These are phyloP conservation scores for Excoecaria agallocha DNA, from an alignment of 345 rosid genomes.

Conservation along the genomic window DNA sequence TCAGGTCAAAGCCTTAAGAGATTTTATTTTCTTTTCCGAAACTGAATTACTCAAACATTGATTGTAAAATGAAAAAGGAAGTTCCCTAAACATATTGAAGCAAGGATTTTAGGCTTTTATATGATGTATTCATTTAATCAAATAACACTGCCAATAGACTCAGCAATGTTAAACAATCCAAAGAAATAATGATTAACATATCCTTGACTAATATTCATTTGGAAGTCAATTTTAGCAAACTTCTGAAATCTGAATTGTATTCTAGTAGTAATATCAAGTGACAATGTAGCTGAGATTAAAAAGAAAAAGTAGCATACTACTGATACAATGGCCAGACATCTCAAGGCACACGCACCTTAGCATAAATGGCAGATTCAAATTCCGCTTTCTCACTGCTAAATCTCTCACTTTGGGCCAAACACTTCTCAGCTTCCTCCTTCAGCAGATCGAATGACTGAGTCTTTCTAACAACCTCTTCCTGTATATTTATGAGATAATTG, in stretches of 20 bases:
- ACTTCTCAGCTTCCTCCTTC: conserved; percentile 77
- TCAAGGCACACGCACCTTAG: conserved; percentile 49
- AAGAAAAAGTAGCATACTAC: not conserved
- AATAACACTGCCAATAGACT: not conserved
- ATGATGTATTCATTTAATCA: not conserved
- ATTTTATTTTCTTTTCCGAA: not conserved
- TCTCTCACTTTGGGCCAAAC: conserved; percentile 65
- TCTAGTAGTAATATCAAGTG: not conserved
- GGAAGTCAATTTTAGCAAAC: not conserved
- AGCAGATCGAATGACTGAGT: conserved; percentile 59
- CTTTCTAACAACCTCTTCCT: conserved; percentile 37
- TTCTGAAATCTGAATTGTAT: not conserved
- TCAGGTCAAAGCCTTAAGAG: not conserved
- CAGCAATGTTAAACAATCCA: not conserved
- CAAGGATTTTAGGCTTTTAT: not conserved
- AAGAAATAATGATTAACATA: not conserved
- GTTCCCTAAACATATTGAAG: not conserved
- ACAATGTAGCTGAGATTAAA: not conserved
- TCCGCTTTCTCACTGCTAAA: conserved; percentile 54
- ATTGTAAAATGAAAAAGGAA: not conserved
- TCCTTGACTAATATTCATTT: not conserved
- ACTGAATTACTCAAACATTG: not conserved
- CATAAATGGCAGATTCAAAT: conserved; percentile 70
- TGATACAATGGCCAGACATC: not conserved
- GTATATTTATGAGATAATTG: not conserved